Percentiles rank a stretch among this genome's conserved stretches.
Evolutionary conservation across 2,329 filamentous ascomycete genomes (phyloP).

Genomic region (Aspergillus sclerotialis): DNA sequence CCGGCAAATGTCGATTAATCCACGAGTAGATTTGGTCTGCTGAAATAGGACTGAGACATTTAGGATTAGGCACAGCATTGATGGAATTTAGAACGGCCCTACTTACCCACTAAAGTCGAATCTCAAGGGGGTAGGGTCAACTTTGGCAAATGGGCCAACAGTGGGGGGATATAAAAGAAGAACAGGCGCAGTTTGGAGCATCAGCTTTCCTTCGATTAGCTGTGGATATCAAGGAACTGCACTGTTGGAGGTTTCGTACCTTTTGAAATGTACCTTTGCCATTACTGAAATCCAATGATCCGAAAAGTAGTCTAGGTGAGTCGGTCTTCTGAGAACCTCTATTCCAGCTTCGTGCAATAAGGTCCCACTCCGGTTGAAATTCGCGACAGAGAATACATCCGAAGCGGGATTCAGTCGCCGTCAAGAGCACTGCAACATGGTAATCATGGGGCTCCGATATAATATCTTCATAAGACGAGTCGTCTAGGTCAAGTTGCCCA

Average conservation of each 20-base stretch:
- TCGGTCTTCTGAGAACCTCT: constrained; percentile 63
- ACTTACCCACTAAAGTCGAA: constrained; percentile 83
- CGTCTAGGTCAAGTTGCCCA: constrained; percentile 69
- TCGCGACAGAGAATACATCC: constrained; percentile 81
- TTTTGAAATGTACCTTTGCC: constrained; percentile 81
- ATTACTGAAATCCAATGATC: constrained; percentile 78
- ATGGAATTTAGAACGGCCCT: too few species aligned
- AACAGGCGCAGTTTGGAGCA: constrained; percentile 89
- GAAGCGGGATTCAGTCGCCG: constrained; percentile 74
- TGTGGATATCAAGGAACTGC: too few species aligned
- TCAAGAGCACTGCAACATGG: constrained; percentile 72
- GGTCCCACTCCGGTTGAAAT: constrained; percentile 90
- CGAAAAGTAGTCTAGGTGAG: constrained; percentile 58
- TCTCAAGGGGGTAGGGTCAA: constrained; percentile 62
- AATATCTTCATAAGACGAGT: constrained; percentile 66
- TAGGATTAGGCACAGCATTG: constrained; percentile 1
- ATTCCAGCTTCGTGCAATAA: constrained; percentile 78
- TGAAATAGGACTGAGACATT: constrained; percentile 55
- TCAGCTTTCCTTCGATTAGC: constrained; percentile 54
- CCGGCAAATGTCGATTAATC: constrained; percentile 72
- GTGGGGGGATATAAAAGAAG: constrained; percentile 84
- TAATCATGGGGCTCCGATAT: constrained; percentile 77
- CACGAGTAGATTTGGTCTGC: constrained; percentile 75
- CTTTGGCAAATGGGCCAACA: constrained; percentile 66
- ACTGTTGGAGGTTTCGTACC: constrained; percentile 45